Base-by-base conservation (phyloP, 345 rosid genomes). In the Hibiscus mutabilis region DNA sequence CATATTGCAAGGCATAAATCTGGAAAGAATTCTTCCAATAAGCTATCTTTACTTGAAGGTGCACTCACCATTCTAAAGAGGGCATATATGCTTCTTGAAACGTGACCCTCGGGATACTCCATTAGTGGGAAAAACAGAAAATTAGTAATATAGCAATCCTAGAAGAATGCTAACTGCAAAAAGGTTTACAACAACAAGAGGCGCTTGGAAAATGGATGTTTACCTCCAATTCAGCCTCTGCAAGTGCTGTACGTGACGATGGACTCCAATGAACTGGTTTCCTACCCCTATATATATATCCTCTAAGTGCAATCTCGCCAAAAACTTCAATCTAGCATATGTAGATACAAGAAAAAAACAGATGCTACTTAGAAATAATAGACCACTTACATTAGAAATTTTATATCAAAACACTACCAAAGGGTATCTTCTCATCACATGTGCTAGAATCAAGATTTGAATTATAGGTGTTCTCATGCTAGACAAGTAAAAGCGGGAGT, bases 201-300 rank as follows among this genome's bases (percentile, higher is more conserved):
- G 12, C 8, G 22, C 35, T 37, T 12, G 49, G 46, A 72, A 11
- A 57, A 57, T 53, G 73, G 51, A 35, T 70, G 42, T 22, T 76
- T 82, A 94, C 98, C 95, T 94, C 98, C 82, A 94, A 82, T 82
- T 94, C 98, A 19, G 98, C 96, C 85, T 91, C 98, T 60, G 98
- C 97, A 81, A 94, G 98, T 76, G 98, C 98, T 63, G 98, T 94
- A 60, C 91, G 88, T 25, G 98, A 89, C 73, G 96, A 89, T 68
- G 98, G 97, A 82, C 97, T 94, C 98, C 97, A 94, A 76, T 91
- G 92, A 79, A 94, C 97, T 33, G 96, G 98, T 80, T 94, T 94
- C 78, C 91, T 87, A 76, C 98, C 98, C 79, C 98, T 87, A 60
- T 89, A 94, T 55, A 91, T 91, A 74, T 86, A 85, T 59, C 96